Percentiles rank a stretch among this genome's conserved stretches.
Conservation (phyloP, 441 rosid genomes). For the Pelargonium fulgidum region DNA sequence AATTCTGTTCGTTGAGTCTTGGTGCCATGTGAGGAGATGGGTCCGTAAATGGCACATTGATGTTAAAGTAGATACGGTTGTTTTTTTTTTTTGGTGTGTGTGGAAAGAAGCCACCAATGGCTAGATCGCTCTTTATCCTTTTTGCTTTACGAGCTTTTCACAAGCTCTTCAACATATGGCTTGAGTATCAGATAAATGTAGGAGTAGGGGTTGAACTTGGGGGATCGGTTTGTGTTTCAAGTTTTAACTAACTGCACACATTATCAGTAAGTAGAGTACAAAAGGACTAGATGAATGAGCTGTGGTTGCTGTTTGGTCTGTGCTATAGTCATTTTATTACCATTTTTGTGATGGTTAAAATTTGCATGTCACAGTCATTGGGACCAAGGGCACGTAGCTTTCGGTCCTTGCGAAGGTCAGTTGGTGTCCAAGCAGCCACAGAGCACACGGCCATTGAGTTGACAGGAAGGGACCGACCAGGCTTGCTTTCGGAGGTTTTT, state of each 20-base stretch:
- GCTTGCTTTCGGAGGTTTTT: slow-evolving; percentile 70
- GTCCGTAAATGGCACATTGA: background rate
- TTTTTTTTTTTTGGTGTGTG: background rate
- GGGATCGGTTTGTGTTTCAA: background rate
- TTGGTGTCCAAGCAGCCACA: slow-evolving; percentile 48
- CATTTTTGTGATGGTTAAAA: slow-evolving; percentile 11
- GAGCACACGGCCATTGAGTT: slow-evolving; percentile 62
- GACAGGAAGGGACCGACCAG: slow-evolving; percentile 75
- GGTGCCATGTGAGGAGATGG: background rate
- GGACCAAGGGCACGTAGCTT: slow-evolving; percentile 54
- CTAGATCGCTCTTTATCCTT: no score
- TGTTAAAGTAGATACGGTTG: background rate
- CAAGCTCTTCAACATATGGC: background rate
- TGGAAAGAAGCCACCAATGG: background rate
- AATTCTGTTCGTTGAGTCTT: background rate
- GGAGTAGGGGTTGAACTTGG: background rate
- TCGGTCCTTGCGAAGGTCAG: slow-evolving; percentile 56
- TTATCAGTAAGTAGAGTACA: slow-evolving; percentile 11
- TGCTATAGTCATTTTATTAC: slow-evolving; percentile 11
- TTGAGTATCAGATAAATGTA: background rate
- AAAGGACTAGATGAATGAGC: slow-evolving; percentile 12
- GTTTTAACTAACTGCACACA: background rate
- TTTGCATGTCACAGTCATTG: slow-evolving; percentile 44
- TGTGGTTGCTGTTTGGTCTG: slow-evolving; percentile 17
- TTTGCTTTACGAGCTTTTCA: background rate